Evolutionary conservation across 2,329 filamentous ascomycete genomes (phyloP), one percentile per base, ranked within the genome.

Genomic region (Fusarium verticillioides): DNA sequence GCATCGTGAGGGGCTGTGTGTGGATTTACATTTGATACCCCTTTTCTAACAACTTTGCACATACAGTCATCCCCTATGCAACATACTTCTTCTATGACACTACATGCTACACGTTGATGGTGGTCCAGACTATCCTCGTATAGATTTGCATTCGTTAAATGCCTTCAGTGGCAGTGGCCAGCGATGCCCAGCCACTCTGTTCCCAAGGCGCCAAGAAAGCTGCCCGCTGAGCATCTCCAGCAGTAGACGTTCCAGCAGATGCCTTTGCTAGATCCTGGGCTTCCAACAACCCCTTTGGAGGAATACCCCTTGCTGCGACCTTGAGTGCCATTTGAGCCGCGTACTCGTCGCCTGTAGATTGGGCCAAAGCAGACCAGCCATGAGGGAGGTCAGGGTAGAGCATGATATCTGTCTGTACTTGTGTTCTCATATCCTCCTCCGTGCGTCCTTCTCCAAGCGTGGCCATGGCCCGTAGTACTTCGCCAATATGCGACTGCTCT

Each of bases 141-240:
- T 19, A 28, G 2, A 23, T 34, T 23, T 30, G 11, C 21, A 43
- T 21, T 21, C 16, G 10, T 59, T 63, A 75, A 21, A 79, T 62
- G 5, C 73, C 74, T 49, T 76, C 76, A 16, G 80, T 79, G 15
- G 77, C 77, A 49, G 63, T 61, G 30, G 77, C 82, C 75, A 94
- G 78, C 5, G 86, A 87, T 63, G 85, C 83, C 94, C 94, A 96
- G 1, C 91, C 91, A 28, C 84, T 84, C 47, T 74, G 81, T 64
- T 84, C 85, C 95, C 96, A 98, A 10, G 96, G 96, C 42, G 95
- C 94, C 75, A 97, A 82, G 81, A 96, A 88, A 50, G 95, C 88
- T 11, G 93, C 92, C 72, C 88, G 89, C 82, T 97, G 93, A 28
- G 93, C 92, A 86, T 97, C 93, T 7, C 88, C 89, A 7, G 90